Percentiles rank a stretch among this genome's conserved stretches.
Conservation (phyloP, 2,329 filamentous ascomycete species). For the Phoma herbarum region DNA sequence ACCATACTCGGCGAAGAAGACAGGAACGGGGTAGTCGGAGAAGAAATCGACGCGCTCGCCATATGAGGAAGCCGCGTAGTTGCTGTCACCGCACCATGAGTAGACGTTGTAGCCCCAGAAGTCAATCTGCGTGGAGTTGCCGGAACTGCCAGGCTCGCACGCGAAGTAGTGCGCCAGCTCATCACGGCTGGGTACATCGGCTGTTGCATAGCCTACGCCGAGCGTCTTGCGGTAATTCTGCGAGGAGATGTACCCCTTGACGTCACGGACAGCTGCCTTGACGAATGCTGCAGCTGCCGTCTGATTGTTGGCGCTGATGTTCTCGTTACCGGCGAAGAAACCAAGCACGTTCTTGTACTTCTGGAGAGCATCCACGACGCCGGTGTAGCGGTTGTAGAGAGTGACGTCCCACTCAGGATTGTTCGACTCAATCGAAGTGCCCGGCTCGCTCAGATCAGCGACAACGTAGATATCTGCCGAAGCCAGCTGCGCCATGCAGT, state of each 20-base stretch:
- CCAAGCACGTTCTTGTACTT: slow-evolving; percentile 92
- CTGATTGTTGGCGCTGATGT: slow-evolving; percentile 86
- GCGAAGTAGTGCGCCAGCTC: slow-evolving; percentile 93
- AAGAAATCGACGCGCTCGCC: slow-evolving; percentile 85
- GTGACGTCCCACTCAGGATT: slow-evolving; percentile 79
- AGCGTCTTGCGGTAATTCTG: slow-evolving; percentile 75
- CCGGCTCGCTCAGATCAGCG: slow-evolving; percentile 71
- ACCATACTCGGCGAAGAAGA: slow-evolving; percentile 98
- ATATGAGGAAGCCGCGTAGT: slow-evolving; percentile 79
- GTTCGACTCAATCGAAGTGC: slow-evolving; percentile 81
- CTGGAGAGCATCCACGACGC: slow-evolving; percentile 80
- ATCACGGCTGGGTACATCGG: slow-evolving; percentile 85
- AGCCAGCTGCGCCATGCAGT: slow-evolving; percentile 83
- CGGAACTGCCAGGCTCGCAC: slow-evolving; percentile 67
- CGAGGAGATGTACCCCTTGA: slow-evolving; percentile 86
- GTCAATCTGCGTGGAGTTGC: slow-evolving; percentile 73
- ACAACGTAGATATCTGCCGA: slow-evolving; percentile 92
- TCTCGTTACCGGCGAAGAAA: slow-evolving; percentile 99
- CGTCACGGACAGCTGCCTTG: slow-evolving; percentile 96
- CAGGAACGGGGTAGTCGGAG: slow-evolving; percentile 85
- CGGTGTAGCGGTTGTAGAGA: slow-evolving; percentile 81
- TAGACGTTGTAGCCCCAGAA: slow-evolving; percentile 99
- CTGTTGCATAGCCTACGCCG: slow-evolving; percentile 93
- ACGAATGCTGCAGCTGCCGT: slow-evolving; percentile 91
- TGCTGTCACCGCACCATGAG: slow-evolving; percentile 93